Evolutionary conservation across 2,329 filamentous ascomycete species (phyloP).

Genomic region (Bretziella fagacearum): DNA sequence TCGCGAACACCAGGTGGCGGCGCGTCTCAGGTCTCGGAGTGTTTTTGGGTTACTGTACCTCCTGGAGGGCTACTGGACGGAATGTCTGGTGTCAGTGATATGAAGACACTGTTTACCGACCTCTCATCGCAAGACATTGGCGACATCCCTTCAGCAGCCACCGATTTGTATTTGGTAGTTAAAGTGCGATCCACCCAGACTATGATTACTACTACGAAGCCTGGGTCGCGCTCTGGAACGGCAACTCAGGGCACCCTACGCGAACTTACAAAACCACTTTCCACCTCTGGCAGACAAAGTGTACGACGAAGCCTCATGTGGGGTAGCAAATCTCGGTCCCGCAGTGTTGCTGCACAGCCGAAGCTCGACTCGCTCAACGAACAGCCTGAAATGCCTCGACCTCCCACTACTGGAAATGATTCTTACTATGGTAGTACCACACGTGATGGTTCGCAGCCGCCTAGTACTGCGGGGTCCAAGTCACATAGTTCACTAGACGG

Average conservation of each 20-base stretch:
- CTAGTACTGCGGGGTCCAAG: slow-evolving; percentile 40
- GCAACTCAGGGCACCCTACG: slow-evolving; percentile 29
- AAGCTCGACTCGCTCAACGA: slow-evolving; percentile 44
- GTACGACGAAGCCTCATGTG: slow-evolving; percentile 54
- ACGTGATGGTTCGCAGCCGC: slow-evolving; percentile 22
- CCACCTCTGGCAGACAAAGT: slow-evolving; percentile 34
- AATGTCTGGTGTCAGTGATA: slow-evolving; percentile 45
- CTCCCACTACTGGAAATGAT: slow-evolving; percentile 22
- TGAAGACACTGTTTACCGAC: slow-evolving; percentile 78
- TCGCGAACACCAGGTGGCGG: slow-evolving; percentile 48
- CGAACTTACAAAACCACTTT: slow-evolving; percentile 26
- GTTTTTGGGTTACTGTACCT: slow-evolving; percentile 62
- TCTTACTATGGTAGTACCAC: slow-evolving; percentile 27
- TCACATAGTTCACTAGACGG: slow-evolving; percentile 25
- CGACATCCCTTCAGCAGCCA: slow-evolving; percentile 43
- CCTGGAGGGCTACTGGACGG: slow-evolving; percentile 53
- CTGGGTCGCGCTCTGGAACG: slow-evolving; percentile 35
- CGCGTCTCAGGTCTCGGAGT: slow-evolving; percentile 60
- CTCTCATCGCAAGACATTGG: slow-evolving; percentile 60
- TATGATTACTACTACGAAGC: slow-evolving; percentile 28
- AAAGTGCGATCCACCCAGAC: slow-evolving; percentile 49
- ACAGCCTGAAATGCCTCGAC: slow-evolving; percentile 27
- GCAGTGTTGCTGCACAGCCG: slow-evolving; percentile 24
- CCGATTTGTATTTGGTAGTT: slow-evolving; percentile 68
- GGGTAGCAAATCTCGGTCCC: slow-evolving; percentile 37